Evolutionary conservation across 805 yeast genomes (phyloP).

Genomic region (Hanseniaspora thailandica): DNA sequence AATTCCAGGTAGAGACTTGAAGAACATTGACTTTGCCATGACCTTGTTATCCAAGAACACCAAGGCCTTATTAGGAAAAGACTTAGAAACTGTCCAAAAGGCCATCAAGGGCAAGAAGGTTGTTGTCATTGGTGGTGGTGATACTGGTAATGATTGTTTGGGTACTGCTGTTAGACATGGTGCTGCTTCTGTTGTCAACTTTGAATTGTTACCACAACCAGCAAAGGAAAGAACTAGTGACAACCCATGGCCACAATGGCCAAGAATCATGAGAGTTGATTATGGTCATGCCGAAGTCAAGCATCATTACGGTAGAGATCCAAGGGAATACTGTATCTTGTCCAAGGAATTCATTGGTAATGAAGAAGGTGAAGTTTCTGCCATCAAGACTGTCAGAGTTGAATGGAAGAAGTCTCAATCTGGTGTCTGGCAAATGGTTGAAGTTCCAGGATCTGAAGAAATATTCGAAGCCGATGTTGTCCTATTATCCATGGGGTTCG

Average conservation of each 20-base stretch:
- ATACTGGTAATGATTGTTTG: conserved; percentile 96
- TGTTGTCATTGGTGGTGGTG: conserved; percentile 98
- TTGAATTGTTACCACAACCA: conserved; percentile 89
- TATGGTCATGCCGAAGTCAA: conserved; percentile 94
- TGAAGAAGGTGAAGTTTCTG: conserved; percentile 87
- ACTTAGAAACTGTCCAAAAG: conserved; percentile 63
- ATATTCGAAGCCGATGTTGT: conserved; percentile 91
- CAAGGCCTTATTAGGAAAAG: conserved; percentile 70
- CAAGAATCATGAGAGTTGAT: conserved; percentile 92
- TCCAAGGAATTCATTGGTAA: conserved; percentile 94
- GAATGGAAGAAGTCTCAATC: conserved; percentile 94
- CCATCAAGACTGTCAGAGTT: conserved; percentile 90
- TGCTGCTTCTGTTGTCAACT: conserved; percentile 85
- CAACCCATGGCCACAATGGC: conserved; percentile 99
- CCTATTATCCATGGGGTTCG: conserved; percentile 89
- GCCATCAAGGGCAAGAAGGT: conserved; percentile 76
- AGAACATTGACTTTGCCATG: conserved; percentile 92
- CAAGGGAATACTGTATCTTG: conserved; percentile 89
- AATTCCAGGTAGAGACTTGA: conserved; percentile 85
- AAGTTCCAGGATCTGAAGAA: conserved; percentile 89
- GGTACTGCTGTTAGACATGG: conserved; percentile 97
- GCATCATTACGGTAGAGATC: conserved; percentile 91
- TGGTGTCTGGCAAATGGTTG: conserved; percentile 99
- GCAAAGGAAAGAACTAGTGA: conserved; percentile 76
- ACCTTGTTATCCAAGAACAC: conserved; percentile 79